Base-by-base conservation (phyloP, 2,329 filamentous ascomycete genomes). In the Xylariaceae sp. region DNA sequence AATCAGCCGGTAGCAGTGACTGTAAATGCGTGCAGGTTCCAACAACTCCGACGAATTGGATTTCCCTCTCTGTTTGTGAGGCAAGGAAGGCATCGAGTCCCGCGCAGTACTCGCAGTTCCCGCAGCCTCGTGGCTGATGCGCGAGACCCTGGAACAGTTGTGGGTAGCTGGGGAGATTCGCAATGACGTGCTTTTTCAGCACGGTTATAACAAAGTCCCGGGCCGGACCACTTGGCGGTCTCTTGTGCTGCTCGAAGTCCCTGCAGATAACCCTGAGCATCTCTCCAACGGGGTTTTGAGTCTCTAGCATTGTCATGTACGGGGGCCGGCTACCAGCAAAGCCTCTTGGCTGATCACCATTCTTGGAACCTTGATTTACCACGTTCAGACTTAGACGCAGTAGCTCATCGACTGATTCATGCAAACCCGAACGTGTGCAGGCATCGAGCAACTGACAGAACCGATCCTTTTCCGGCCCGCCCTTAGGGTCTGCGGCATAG, bases 41-140 rank as follows among this genome's bases (percentile, higher is more conserved):
- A 7, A 30, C 1, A 37, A 35, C 1, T 43, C 55, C 40, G 2
- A 11, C 12, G 11, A 51, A 39, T 41, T 31, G 8, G 3, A 2
- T 19, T 35, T 47, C 42, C 29, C 31, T 5, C 34, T 50, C 27
- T 2, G 6, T 29, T 26, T 29, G n/a, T 3, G 50, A 53, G 6
- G 29, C 37, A 2, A 57, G 47, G 37, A 57, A 57, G 3, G 9
- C 32, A 37, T 57, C 47, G 11, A 57, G 51, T 12, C 54, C 51
- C 27, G 29, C 3, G 43, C 54, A 57, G 31, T 50, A 40, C 44
- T 44, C 40, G 48, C 53, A 55, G 12, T 39, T 19, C 4, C 34
- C 6, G 42, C 55, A 54, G 4, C 51, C 47, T 7, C 55, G 42
- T 34, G 6, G 35, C 9, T 30, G 12, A 37, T 57, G 55, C 3